Evolutionary conservation across 768 basidiomycete species (phyloP), one percentile per base, ranked within the genome.

Genomic region (Tubosaeta sp.): DNA sequence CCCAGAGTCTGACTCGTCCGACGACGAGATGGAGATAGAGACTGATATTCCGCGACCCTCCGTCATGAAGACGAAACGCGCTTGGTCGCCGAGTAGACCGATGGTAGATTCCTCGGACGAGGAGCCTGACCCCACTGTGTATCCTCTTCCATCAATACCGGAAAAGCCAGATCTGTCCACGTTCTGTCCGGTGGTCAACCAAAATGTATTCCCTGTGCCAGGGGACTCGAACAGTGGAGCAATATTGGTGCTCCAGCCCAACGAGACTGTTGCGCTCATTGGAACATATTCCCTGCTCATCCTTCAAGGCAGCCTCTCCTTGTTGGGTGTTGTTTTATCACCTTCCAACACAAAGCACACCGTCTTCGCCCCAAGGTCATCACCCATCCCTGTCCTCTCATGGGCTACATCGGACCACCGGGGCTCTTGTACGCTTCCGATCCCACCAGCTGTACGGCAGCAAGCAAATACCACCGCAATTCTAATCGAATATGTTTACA

Each of bases 341-440:
- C 59, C 80, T 7, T 79, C 80, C 1, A 40, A 58, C 2, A 60
- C 48, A 3, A 50, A 58, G 6, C 74, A 90, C 56, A 69, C 67
- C 12, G 72, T 94, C 24, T 94, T 82, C 61, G 87, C 90, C 0
- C 90, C 93, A 0, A 76, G 81, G 3, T 89, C 84, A 0, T 81
- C 89, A n/a, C 89, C 91, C 0, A 62, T 94, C 6, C 89, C 91
- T 0, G 62, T 74, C 68, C 53, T 78, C 71, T 59, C 65, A 14
- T 63, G 71, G 56, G 57, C 57, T 1, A 32, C 54, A 10, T 54
- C 62, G 45, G 27, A 52, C 39, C 48, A 34, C 14, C 45, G 42
- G 11, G 41, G 56, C n/a, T 54, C 46, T 44, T 62, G 54, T 27
- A 46, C 56, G 11, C 53, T 55, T 47, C 39, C 48, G 7, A 30